These are phyloP conservation scores for Medicago arabica DNA, from an alignment of 306 rosid genomes.

Conservation along the genomic window DNA sequence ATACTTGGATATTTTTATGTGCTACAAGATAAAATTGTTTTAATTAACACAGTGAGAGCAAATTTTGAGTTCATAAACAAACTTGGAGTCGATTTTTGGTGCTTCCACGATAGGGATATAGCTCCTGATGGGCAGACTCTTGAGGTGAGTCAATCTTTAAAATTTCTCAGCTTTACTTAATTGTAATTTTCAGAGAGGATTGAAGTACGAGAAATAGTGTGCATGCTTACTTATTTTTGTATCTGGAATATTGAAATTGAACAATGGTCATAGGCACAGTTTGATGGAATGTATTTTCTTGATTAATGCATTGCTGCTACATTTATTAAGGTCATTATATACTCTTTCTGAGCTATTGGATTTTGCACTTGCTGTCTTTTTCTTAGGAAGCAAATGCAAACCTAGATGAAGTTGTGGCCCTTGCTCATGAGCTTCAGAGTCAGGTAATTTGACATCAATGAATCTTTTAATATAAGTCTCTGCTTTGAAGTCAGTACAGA, in stretches of 20 bases:
- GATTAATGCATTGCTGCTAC: slow-evolving; percentile 18
- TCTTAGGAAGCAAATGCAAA: slow-evolving; percentile 84
- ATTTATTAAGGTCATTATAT: slow-evolving; percentile 1
- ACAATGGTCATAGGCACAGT: slow-evolving; percentile 22
- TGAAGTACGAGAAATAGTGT: slow-evolving; percentile 11
- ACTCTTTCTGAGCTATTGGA: slow-evolving; percentile 34
- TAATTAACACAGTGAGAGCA: slow-evolving; percentile 72
- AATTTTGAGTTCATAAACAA: slow-evolving; percentile 90
- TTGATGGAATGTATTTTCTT: slow-evolving; percentile 10
- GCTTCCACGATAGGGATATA: slow-evolving; percentile 95
- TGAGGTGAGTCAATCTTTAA: slow-evolving; percentile 55
- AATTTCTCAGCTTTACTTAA: slow-evolving; percentile 10
- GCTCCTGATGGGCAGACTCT: slow-evolving; percentile 83
- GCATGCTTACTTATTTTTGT: slow-evolving; percentile 26
- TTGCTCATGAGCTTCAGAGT: slow-evolving; percentile 85
- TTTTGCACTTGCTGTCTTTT: slow-evolving; percentile 21
- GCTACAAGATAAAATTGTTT: slow-evolving; percentile 22
- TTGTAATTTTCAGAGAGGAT: slow-evolving; percentile 12
- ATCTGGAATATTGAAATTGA: slow-evolving; percentile 28
- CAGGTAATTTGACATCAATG: slow-evolving; percentile 59
- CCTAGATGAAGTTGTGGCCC: slow-evolving; percentile 92
- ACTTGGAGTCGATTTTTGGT: slow-evolving; percentile 90
- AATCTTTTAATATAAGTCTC: slow-evolving; percentile 6
- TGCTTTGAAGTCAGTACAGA: slow-evolving; percentile 4
- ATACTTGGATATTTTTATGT: slow-evolving; percentile 2